These are phyloP conservation scores for Periconia digitata DNA, from an alignment of 2,329 filamentous ascomycete genomes.

Conservation along the genomic window DNA sequence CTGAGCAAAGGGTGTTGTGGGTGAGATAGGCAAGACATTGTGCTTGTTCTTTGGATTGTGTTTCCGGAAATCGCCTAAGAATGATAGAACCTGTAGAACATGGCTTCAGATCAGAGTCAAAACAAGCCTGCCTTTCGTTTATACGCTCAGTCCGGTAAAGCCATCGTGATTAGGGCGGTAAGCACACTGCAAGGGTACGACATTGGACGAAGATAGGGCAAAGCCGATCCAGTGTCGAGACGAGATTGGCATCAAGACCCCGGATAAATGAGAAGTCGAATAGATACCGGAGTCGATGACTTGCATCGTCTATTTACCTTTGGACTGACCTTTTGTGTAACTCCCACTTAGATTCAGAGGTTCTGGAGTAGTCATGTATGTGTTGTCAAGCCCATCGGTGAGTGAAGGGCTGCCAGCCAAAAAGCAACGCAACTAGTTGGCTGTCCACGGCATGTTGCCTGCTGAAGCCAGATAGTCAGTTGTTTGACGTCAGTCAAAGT, in stretches of 20 bases:
- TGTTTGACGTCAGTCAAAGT: neutral
- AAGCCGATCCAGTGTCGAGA: neutral
- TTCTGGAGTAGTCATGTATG: neutral
- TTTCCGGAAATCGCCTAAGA: too few species aligned
- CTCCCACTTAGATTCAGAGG: neutral
- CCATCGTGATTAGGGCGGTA: too few species aligned
- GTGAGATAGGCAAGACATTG: too few species aligned
- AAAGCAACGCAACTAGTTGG: neutral
- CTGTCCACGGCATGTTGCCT: too few species aligned
- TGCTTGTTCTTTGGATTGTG: too few species aligned
- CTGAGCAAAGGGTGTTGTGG: too few species aligned
- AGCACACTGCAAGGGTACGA: neutral
- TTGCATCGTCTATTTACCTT: neutral
- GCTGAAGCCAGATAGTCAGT: neutral
- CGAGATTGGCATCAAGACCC: neutral
- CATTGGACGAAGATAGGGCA: neutral
- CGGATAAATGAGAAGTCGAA: too few species aligned
- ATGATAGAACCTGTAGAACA: too few species aligned
- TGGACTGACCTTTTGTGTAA: neutral
- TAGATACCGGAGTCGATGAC: too few species aligned
- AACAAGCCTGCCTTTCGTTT: too few species aligned
- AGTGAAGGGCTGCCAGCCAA: neutral
- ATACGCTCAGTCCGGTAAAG: too few species aligned
- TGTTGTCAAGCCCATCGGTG: neutral
- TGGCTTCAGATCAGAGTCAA: too few species aligned